phyloP scores from a whole-genome alignment of 2,329 filamentous ascomycete species.

The Nemania diffusa region DNA sequence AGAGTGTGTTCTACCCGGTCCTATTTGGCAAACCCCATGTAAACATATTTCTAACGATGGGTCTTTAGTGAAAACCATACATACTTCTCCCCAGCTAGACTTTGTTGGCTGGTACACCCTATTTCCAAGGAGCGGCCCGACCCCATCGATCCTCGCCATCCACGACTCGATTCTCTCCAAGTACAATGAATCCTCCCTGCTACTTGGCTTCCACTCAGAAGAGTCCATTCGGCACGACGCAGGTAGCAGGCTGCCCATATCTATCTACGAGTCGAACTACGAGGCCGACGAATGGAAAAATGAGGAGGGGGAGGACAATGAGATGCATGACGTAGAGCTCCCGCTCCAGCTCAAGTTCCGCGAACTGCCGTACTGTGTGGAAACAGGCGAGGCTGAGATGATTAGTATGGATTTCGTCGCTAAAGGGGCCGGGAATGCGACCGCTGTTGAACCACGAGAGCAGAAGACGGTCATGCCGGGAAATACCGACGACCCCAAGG shows the following conservation, averaged over 20 bases:
- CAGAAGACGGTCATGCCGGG: constrained; percentile 56
- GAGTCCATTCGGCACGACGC: constrained; percentile 64
- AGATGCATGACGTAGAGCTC: constrained; percentile 73
- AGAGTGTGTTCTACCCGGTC: constrained; percentile 69
- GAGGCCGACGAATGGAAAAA: constrained; percentile 71
- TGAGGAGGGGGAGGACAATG: constrained; percentile 71
- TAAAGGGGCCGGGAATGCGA: constrained; percentile 82
- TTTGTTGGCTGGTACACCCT: constrained; percentile 94
- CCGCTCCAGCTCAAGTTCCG: constrained; percentile 77
- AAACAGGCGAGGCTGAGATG: constrained; percentile 97
- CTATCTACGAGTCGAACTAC: constrained; percentile 86
- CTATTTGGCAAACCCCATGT: not conserved
- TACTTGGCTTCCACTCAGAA: constrained; percentile 86
- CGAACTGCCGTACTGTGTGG: constrained; percentile 85
- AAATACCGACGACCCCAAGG: constrained; percentile 60
- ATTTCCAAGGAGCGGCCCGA: constrained; percentile 78
- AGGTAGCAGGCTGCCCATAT: constrained; percentile 86
- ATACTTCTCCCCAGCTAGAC: constrained; percentile 83
- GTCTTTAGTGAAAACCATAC: constrained; percentile 80
- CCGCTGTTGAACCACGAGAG: constrained; percentile 59
- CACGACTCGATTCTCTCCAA: constrained; percentile 79
- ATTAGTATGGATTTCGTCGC: constrained; percentile 96
- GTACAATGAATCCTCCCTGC: constrained; percentile 86
- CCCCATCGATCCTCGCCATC: constrained; percentile 72
- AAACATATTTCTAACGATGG: constrained; percentile 28